Evolutionary conservation across 306 rosid species (phyloP), one percentile per base, ranked within the genome.

Genomic region (Quercus mongolica): DNA sequence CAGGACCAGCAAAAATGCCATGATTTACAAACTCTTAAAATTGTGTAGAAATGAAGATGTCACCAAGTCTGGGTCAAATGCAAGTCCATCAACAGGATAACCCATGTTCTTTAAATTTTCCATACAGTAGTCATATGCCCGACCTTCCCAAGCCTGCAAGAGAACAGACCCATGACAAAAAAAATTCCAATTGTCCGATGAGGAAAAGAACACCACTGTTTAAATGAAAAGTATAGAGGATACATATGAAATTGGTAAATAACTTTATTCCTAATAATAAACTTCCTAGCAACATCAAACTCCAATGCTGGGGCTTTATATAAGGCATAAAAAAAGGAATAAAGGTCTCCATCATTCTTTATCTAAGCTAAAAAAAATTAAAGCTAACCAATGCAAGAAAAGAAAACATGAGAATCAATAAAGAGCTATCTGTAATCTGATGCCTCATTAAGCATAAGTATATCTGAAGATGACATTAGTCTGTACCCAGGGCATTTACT

Each of bases 131-230:
- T 95, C 99, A 71, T 95, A 95, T 70, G 99, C 99, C 71, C 91
- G 87, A 65, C 99, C 99, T 89, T 95, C 99, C 98, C 99, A 95
- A 82, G 99, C 99, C 97, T 94, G 84, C 46, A 85, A 80, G 67
- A 74, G 72, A 52, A 73, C 30, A 74, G 31, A 72, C 65, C 56
- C 46, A 77, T 56, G 7, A 76, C 74, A 82, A 69, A 77, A 77
- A 77, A 19, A 81, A 74, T 70, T 77, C 77, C 78, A 74, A 14
- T 52, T 54, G 63, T 21, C 49, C 19, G n/a, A 75, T 28, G 35
- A 71, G 72, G 21, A 26, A 80, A 25, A 65, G 49, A 75, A 79
- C 73, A 55, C 73, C 25, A 80, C 59, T 31, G 23, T 65, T 17
- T 5, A 35, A 12, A 77, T 68, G 31, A n/a, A 69, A 38, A 69